Conservation (phyloP, 129 eudicot genomes). For the Flaveria brownii region DNA sequence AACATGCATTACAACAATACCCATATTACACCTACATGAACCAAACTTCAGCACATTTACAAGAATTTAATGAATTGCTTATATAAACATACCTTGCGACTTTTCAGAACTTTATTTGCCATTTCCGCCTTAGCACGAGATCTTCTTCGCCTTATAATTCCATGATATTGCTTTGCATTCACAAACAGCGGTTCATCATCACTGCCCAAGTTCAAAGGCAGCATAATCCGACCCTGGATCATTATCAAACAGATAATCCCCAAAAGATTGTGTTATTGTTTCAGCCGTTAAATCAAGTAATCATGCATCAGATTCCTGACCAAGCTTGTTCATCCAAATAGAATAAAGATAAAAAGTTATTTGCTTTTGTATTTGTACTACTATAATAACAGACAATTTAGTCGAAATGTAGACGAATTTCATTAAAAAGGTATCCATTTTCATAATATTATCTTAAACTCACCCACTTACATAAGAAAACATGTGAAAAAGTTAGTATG, state of each 20-base stretch:
- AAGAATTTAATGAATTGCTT: background rate
- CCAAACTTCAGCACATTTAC: background rate
- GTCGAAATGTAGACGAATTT: background rate
- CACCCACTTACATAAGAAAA: background rate
- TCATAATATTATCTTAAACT: background rate
- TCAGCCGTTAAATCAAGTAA: background rate
- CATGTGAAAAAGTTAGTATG: background rate
- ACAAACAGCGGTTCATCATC: slow-evolving; percentile 79
- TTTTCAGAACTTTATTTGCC: slow-evolving; percentile 47
- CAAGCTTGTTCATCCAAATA: slow-evolving; percentile 16
- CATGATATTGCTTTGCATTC: slow-evolving; percentile 85
- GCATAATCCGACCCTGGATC: slow-evolving; percentile 75
- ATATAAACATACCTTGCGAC: slow-evolving; percentile 61
- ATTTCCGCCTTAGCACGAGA: slow-evolving; percentile 74
- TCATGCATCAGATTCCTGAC: slow-evolving; percentile 16
- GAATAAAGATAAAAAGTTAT: slow-evolving; percentile 9
- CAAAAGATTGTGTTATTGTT: background rate
- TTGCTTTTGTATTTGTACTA: too few species aligned
- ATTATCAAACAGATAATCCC: background rate
- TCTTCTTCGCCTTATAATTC: slow-evolving; percentile 78
- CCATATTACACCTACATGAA: background rate
- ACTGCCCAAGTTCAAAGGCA: slow-evolving; percentile 63
- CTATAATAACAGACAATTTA: background rate
- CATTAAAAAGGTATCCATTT: slow-evolving; percentile 2
- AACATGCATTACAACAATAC: background rate